Base-by-base conservation (phyloP, 2,329 filamentous ascomycete genomes). In the Aspergillus sergii region DNA sequence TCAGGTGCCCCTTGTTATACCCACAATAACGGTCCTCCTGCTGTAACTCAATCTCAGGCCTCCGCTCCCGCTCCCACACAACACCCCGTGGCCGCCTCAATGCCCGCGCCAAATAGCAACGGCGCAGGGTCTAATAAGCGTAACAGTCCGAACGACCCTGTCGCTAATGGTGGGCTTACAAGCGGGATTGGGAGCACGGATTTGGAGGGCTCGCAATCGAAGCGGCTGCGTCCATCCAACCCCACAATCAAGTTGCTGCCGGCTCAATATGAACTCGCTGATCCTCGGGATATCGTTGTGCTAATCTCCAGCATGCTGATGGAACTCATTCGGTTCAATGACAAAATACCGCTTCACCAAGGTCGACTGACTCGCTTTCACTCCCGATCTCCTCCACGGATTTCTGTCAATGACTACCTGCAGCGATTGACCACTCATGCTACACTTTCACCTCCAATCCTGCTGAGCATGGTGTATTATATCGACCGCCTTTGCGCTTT, bases 401-500 rank as follows among this genome's bases (percentile, higher is more conserved):
- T 99, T 64, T 97, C 93, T 30, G 94, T 99, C 36, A 85, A 90
- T 65, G 95, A 99, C 76, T 99, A 99, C 76, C 86, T 99, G 41
- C 91, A 95, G 72, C 90, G 95, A 66, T 84, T 99, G 62, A 95
- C 96, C 28, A 93, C 93, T 63, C 95, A 99, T 76, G 95, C 95
- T 30, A 97, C 94, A 0, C 85, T 99, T 3, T 93, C 93, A 8
- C 94, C 95, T 14, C 94, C 95, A 0, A 90, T 99, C 57, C 85
- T 99, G n/a, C 87, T 99, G 41, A 95, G 94, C 70, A 98, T 99
- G 93, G 95, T 99, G 62, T 99, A 96, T 76, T 99, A 98, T 74
- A 98, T 99, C 72, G 95, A 99, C 80, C 90, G 93, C 36, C 85
- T 99, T 26, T 99, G 94, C 78, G 90, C 92, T 12, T 84, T 96